These are phyloP conservation scores for Stereocaulon alpinum DNA, from an alignment of 495 filamentous ascomycete genomes.

Conservation along the genomic window DNA sequence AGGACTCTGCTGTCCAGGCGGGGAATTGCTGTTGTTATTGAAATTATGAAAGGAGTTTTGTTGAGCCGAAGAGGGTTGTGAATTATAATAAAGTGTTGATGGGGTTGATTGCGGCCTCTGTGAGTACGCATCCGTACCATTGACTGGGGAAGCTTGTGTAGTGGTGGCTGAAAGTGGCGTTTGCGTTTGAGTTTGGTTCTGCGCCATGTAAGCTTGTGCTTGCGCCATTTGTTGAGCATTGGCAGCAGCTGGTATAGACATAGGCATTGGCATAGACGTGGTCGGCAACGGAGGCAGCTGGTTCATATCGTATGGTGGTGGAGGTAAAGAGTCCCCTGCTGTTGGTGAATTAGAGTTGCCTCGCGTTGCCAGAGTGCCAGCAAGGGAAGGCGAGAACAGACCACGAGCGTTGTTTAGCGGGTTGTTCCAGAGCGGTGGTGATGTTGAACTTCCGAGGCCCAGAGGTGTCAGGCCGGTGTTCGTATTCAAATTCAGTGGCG, in stretches of 20 bases:
- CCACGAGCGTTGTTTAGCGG: slow-evolving; percentile 34
- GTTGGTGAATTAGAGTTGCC: slow-evolving; percentile 42
- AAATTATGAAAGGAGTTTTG: slow-evolving; percentile 51
- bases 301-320: slow-evolving; percentile 47
- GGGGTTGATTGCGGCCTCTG: slow-evolving; percentile 50
- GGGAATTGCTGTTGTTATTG: slow-evolving; percentile 42
- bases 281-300: slow-evolving; percentile 49
- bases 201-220: slow-evolving; percentile 15
- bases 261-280: slow-evolving; percentile 31
- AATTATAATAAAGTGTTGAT: slow-evolving; percentile 43
- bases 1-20: slow-evolving; percentile 49
- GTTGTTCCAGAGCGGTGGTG: slow-evolving; percentile 36
- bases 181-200: slow-evolving; percentile 23
- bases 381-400: slow-evolving; percentile 46
- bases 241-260: slow-evolving; percentile 29
- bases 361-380: slow-evolving; percentile 28
- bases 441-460: slow-evolving; percentile 37
- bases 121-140: slow-evolving; percentile 52
- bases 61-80: slow-evolving; percentile 53
- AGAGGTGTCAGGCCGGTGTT: slow-evolving; percentile 46
- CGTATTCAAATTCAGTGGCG: slow-evolving; percentile 24
- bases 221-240: slow-evolving; percentile 18
- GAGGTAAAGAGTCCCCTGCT: slow-evolving; percentile 39
- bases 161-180: slow-evolving; percentile 38
- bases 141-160: slow-evolving; percentile 49